Base-by-base conservation (phyloP, 768 basidiomycete species). In the Naematelia encephala region DNA sequence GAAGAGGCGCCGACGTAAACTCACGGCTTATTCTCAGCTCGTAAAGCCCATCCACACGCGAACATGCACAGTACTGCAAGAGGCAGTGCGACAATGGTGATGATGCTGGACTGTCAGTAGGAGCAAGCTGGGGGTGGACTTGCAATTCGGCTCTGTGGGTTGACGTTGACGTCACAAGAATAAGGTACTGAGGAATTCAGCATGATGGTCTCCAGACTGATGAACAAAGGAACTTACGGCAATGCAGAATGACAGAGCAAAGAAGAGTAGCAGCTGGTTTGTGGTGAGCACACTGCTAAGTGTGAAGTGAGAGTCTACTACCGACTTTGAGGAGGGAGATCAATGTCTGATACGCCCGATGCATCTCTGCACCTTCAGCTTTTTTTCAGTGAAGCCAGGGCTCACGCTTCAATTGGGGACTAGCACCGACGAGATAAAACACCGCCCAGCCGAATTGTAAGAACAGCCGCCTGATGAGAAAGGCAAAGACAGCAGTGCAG, bases 401-500 rank as follows among this genome's bases (percentile, higher is more conserved):
- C 69, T 63, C 57, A 71, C 69, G 57, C 59, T 66, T 69, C 59
- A 72, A 53, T 28, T 60, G 54, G 12, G 63, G 62, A 12, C 53
- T 57, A 16, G 67, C 70, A 1, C 70, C 70, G n/a, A 72, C 70
- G 30, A 72, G 50, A 34, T 60, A 57, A 30, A 69, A 72, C 13
- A 65, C 63, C 19, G 67, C 61, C 67, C 70, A 72, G 3, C 67
- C 67, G 39, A 68, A 72, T 45, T 69, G 61, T 29, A 49, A 28
- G 45, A 56, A 60, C 26, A 72, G 53, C 23, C 39, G 43, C 28
- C 54, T 43, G 42, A 63, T 53, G 34, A 67, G 39, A 5, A 60
- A 25, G 4, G 59, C 61, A 27, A 69, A 63, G 2, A 51, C 54
- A 29, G 67, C 51, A 5, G 61, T 64, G n/a, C 59, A 59, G 12